These are phyloP conservation scores for Groenewaldozyma auringiensis DNA, from an alignment of 1,139 yeast genomes.

Conservation along the genomic window DNA sequence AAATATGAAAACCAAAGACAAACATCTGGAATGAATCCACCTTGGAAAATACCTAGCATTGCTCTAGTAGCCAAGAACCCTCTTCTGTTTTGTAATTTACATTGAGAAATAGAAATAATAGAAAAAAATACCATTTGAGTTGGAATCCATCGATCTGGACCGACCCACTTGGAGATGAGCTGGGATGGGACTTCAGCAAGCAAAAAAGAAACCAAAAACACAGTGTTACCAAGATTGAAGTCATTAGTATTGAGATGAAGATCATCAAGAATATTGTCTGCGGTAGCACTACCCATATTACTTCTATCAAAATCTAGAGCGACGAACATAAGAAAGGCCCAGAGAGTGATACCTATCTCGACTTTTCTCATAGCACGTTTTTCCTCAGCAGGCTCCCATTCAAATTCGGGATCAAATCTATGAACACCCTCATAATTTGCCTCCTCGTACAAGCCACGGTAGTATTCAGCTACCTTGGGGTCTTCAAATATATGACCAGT, in stretches of 20 bases:
- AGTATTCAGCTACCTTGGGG: slow-evolving; percentile 38
- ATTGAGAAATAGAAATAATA: slow-evolving; percentile 41
- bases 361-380: slow-evolving; percentile 35
- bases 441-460: slow-evolving; percentile 36
- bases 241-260: slow-evolving; percentile 41
- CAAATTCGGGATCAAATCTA: slow-evolving; percentile 41
- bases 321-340: slow-evolving; percentile 43
- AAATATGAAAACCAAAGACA: slow-evolving; percentile 48
- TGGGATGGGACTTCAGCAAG: slow-evolving; percentile 49
- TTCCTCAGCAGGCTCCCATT: slow-evolving; percentile 45
- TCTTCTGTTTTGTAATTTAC: slow-evolving; percentile 32
- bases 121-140: slow-evolving; percentile 46
- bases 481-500: slow-evolving; percentile 27
- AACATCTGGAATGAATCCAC: slow-evolving; percentile 50
- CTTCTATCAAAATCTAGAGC: slow-evolving; percentile 47
- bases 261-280: slow-evolving; percentile 43
- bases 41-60: slow-evolving; percentile 43
- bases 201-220: slow-evolving; percentile 40
- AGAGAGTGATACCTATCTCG: slow-evolving; percentile 39
- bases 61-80: slow-evolving; percentile 39
- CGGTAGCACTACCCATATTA: slow-evolving; percentile 43
- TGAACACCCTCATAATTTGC: slow-evolving; percentile 40
- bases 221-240: slow-evolving; percentile 42
- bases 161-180: slow-evolving; percentile 43
- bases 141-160: slow-evolving; percentile 52